Evolutionary conservation across 108 stramenopile species (phyloP), one percentile per base, ranked within the genome.

Genomic region (Nitzschia inconspicua): DNA sequence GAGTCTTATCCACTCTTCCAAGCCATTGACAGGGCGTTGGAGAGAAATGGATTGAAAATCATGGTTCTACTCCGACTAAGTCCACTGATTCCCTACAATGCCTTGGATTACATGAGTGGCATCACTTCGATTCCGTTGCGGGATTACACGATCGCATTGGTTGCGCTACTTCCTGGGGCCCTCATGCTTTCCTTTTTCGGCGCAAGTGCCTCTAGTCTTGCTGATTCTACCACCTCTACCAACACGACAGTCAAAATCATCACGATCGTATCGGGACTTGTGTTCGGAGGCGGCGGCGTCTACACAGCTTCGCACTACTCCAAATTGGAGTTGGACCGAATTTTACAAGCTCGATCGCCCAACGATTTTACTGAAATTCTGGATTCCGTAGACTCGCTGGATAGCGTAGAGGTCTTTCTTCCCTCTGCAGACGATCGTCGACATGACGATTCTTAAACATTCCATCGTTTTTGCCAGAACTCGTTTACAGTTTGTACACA

Each of bases 21-120:
- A 44, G 71, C 71, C 18, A 66, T 72, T 24, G 71, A 72, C 30
- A 34, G 39, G 36, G 69, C 69, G 22, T 62, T 70, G 18, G 62
- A 70, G 26, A 29, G 9, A 5, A 70, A 70, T 16, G 69, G 69
- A 9, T 47, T 70, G 7, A 62, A 63, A 47, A 70, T 70, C 36
- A 70, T 83, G 69, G 26, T 77, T 9, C 69, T 83, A 14, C 63
- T 86, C 11, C 82, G 85, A 14, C 44, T 87, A 7, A 81, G 79
- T 44, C 85, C 85, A 9, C 70, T 87, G 9, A 67, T 87, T 32
- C 85, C 85, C 4, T 87, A 75, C 68, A 87, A 87, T 55, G 75
- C 72, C 14, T 57, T 86, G 48, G 80, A 86, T 47, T 86, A 86
- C 60, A 75, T 86, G 28, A 80, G 72, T 22, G 85, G 85, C 0